A percentile compares a stretch with the other conserved stretches of the same genome.
These are phyloP conservation scores for Psidium friedrichsthalianum DNA, from an alignment of 345 rosid genomes.

Conservation along the genomic window DNA sequence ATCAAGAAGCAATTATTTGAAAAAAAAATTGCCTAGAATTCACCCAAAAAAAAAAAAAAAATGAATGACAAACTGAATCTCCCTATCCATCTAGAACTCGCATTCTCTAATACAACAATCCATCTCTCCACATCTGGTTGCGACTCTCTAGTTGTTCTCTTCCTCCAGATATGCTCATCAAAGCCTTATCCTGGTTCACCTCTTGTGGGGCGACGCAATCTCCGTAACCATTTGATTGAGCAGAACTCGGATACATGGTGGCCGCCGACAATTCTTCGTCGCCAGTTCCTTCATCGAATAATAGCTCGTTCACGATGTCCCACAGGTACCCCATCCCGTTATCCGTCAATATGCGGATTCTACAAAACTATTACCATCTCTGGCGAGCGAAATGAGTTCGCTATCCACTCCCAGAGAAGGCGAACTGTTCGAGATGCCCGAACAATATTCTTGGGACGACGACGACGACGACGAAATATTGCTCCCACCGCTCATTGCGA, in stretches of 20 bases:
- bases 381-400: not conserved
- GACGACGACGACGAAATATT: not conserved
- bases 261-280: not conserved
- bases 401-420: constrained; percentile 9
- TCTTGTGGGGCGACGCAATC: not conserved
- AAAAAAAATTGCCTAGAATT: not conserved
- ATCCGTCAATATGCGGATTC: not conserved
- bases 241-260: not conserved
- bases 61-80: not conserved
- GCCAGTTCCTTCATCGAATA: constrained; percentile 2
- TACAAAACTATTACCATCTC: not conserved
- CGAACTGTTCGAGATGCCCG: not conserved
- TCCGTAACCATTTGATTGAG: not conserved
- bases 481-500: not conserved
- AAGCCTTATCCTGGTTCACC: not conserved
- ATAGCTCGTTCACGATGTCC: constrained; percentile 13
- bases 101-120: not conserved
- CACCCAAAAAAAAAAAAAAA: not conserved
- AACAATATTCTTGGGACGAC: not conserved
- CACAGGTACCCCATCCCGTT: constrained; percentile 7
- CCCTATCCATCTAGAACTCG: not conserved
- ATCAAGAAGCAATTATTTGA: not conserved
- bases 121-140: not conserved
- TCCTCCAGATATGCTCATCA: not conserved
- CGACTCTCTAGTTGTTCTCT: not conserved